Base-by-base conservation (phyloP, 768 basidiomycete species). In the Gelatoporia subvermispora region DNA sequence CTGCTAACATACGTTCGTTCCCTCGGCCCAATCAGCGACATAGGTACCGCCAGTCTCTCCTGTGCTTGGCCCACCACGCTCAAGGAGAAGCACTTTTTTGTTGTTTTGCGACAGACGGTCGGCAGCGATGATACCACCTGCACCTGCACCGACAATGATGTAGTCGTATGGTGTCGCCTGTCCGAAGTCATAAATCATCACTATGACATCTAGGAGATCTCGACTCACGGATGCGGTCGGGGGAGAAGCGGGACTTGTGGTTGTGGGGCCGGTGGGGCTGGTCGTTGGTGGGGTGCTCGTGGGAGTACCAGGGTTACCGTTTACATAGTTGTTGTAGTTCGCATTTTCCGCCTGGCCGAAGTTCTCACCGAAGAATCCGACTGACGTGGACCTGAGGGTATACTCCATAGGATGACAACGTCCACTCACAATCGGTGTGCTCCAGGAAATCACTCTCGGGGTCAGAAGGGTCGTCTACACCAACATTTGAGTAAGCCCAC, bases 31-130 rank as follows among this genome's bases (percentile, higher is more conserved):
- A 5, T 65, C 59, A 0, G 81, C 71, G 38, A 71, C 69, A 57
- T 82, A 79, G 9, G 64, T 76, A 16, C 82, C 82, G 13, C 82
- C 81, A 16, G 80, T 82, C 49, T 75, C 65, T 25, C 72, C 72
- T 18, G 79, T 78, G 55, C 75, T 78, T 7, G 82, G 82, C 1
- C 81, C 81, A 38, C 82, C 82, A 47, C 81, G 77, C 56, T 83
- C 82, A 4, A 84, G 64, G 1, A 84, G 68, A 15, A 83, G 63
- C 1, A 84, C 80, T 43, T 79, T 79, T 65, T 83, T 83, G 35
- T 79, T 79, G 24, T 78, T 72, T 61, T 83, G 74, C 13, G 79
- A 76, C 2, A 83, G 63, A 35, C 81, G 72, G 56, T 83, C 81
- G 0, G 81, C 81, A 22, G 73, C 67, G 53, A 84, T 69, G 42